Percentiles rank a stretch among this genome's conserved stretches.
phyloP scores from a whole-genome alignment of 2,329 filamentous ascomycete species.

The Neonectria sp. region DNA sequence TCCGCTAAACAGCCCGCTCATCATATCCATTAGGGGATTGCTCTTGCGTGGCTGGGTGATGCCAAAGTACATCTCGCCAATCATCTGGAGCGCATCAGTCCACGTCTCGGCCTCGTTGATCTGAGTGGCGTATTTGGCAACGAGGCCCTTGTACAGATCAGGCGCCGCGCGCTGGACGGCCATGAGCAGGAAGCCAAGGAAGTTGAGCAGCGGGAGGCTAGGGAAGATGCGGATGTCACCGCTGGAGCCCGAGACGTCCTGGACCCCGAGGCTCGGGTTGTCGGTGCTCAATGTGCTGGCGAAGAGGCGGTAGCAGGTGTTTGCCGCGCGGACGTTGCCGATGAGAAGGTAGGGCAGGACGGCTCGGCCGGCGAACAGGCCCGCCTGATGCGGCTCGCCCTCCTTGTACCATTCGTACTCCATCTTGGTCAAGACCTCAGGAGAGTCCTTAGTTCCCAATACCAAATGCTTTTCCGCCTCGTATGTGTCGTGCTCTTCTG shows the following conservation, averaged over 20 bases:
- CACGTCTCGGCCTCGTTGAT: slow-evolving; percentile 84
- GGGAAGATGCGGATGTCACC: slow-evolving; percentile 89
- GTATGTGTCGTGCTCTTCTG: slow-evolving; percentile 93
- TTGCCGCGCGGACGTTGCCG: slow-evolving; percentile 92
- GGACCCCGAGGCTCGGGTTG: slow-evolving; percentile 73
- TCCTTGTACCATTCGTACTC: slow-evolving; percentile 96
- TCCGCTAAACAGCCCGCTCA: slow-evolving; percentile 93
- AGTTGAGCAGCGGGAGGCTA: slow-evolving; percentile 94
- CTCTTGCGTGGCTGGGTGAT: slow-evolving; percentile 90
- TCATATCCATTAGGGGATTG: slow-evolving; percentile 97
- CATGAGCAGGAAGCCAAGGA: slow-evolving; percentile 87
- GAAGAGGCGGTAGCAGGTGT: slow-evolving; percentile 82
- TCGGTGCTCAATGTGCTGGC: slow-evolving; percentile 57
- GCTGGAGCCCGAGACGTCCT: slow-evolving; percentile 83
- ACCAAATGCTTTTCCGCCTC: slow-evolving; percentile 93
- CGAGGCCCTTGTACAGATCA: slow-evolving; percentile 88
- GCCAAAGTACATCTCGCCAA: slow-evolving; percentile 97
- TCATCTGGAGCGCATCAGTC: slow-evolving; percentile 86
- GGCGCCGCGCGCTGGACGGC: slow-evolving; percentile 83
- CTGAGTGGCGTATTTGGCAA: slow-evolving; percentile 84
- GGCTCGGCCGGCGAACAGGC: slow-evolving; percentile 87
- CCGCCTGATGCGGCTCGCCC: slow-evolving; percentile 89
- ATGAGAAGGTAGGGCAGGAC: slow-evolving; percentile 92
- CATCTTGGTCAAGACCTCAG: slow-evolving; percentile 83
- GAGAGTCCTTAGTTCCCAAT: slow-evolving; percentile 90